Evolutionary conservation across 2,329 filamentous ascomycete genomes (phyloP).

Genomic region (Penicillium verrucosum): DNA sequence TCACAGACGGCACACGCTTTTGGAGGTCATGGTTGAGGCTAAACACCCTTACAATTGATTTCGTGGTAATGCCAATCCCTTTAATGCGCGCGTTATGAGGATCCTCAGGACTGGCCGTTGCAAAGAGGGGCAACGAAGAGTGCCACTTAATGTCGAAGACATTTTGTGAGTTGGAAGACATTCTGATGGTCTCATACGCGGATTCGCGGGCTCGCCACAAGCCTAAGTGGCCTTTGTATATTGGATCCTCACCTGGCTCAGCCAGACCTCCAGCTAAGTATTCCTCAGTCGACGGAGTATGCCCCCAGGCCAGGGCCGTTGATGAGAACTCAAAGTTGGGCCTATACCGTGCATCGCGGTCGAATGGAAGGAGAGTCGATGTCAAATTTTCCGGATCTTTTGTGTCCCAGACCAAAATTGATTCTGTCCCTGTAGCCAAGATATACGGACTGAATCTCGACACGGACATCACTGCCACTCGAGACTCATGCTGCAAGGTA

Average conservation of each 20-base stretch:
- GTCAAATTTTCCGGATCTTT: conserved; percentile 24
- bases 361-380: conserved; percentile 29
- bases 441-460: conserved; percentile 36
- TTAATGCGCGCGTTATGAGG: conserved; percentile 24
- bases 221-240: conserved; percentile 49
- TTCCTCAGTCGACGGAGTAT: conserved; percentile 33
- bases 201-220: conserved; percentile 52
- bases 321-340: conserved; percentile 40
- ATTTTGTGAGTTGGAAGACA: conserved; percentile 51
- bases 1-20: conserved; percentile 4
- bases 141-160: conserved; percentile 61
- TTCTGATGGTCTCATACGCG: conserved; percentile 30
- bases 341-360: conserved; percentile 21
- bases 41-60: conserved; percentile 55
- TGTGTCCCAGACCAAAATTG: conserved; percentile 38
- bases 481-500: conserved; percentile 45
- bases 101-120: conserved; percentile 47
- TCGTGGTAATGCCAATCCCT: conserved; percentile 36
- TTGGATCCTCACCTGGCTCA: conserved; percentile 36
- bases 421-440: conserved; percentile 50
- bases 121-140: conserved; percentile 49
- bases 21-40: conserved; percentile 30
- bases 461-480: conserved; percentile 53
- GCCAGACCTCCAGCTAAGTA: conserved; percentile 56
- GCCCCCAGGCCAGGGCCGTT: conserved; percentile 50